Base-by-base conservation (phyloP, 441 rosid species). In the Gossypium lobatum region DNA sequence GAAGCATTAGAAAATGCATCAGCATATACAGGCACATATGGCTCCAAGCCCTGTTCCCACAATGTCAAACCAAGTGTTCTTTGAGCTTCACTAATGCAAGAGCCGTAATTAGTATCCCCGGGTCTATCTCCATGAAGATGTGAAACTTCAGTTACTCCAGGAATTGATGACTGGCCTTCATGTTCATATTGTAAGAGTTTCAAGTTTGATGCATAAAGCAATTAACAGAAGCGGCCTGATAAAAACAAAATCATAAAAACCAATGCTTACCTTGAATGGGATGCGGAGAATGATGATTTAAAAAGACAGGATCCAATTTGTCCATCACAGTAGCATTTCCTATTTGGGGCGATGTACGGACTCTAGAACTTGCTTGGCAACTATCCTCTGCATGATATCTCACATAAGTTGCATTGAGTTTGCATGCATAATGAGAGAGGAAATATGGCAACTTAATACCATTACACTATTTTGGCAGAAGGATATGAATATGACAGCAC, bases 21-120 rank as follows among this genome's bases (percentile, higher is more conserved):
- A 58, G 75, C 75, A 58, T 78, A 75, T 64, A 81, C 89, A 63
- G 80, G 65, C 70, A 77, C 71, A 70, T 83, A 85, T 75, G 85
- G 85, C 73, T 78, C 84, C 74, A 86, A 73, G 66, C 85, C 84
- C 69, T 80, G 92, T 82, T 88, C 93, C 95, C 93, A 91, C 13
- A 91, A 82, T 80, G 78, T 79, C 80, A 84, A 79, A 81, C 82
- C 87, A 80, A 74, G 82, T 66, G 80, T 77, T 64, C 85, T 85
- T 76, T 86, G 93, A 50, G 86, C 77, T 72, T 81, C 88, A 53
- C 75, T 76, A 34, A 58, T 50, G 65, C 67, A 64, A 68, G 70
- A 45, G 48, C 75, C 65, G 28, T 73, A 70, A 52, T 42, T 69
- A 63, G 23, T 69, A 77, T 75, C 83, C 73, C 71, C 78, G 31